Conservation (phyloP, 1,139 yeast genomes). For the Saccharomycopsis hybrid region DNA sequence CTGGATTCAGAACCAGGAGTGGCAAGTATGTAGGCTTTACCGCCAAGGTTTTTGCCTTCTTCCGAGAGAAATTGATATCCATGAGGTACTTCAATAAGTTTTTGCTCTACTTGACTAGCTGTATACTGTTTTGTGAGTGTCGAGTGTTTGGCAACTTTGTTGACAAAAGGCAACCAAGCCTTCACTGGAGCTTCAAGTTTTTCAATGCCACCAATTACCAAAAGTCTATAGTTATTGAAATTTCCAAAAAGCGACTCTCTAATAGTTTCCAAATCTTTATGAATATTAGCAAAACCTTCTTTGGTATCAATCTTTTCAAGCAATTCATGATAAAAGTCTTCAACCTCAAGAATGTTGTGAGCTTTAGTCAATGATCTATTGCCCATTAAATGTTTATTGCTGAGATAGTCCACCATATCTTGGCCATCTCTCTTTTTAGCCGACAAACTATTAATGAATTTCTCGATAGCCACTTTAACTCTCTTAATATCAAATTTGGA, state of each 20-base stretch:
- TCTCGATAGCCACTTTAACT: slow-evolving; percentile 64
- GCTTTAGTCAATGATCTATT: slow-evolving; percentile 60
- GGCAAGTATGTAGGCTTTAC: slow-evolving; percentile 57
- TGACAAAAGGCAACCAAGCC: slow-evolving; percentile 50
- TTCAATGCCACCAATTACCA: slow-evolving; percentile 64
- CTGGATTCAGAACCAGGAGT: slow-evolving; percentile 88
- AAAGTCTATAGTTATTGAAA: slow-evolving; percentile 52
- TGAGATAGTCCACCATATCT: slow-evolving; percentile 59
- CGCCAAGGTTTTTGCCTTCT: slow-evolving; percentile 47
- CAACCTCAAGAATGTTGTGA: slow-evolving; percentile 60
- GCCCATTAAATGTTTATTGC: slow-evolving; percentile 46
- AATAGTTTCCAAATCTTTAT: slow-evolving; percentile 49
- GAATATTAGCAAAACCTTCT: slow-evolving; percentile 38
- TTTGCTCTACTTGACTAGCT: slow-evolving; percentile 2
- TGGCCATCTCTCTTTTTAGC: slow-evolving; percentile 79
- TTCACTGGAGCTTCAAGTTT: slow-evolving; percentile 48
- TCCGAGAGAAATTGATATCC: slow-evolving; percentile 49
- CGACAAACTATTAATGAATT: slow-evolving; percentile 66
- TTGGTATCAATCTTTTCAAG: slow-evolving; percentile 49
- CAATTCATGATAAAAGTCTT: slow-evolving; percentile 47
- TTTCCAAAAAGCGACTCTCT: slow-evolving; percentile 47
- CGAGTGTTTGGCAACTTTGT: slow-evolving; percentile 21
- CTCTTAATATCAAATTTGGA: slow-evolving; percentile 70
- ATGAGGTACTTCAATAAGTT: slow-evolving; percentile 38
- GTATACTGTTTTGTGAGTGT: slow-evolving; percentile 20